Evolutionary conservation across 345 rosid species (phyloP), one percentile per base, ranked within the genome.

Genomic region (Durio zibethinus): DNA sequence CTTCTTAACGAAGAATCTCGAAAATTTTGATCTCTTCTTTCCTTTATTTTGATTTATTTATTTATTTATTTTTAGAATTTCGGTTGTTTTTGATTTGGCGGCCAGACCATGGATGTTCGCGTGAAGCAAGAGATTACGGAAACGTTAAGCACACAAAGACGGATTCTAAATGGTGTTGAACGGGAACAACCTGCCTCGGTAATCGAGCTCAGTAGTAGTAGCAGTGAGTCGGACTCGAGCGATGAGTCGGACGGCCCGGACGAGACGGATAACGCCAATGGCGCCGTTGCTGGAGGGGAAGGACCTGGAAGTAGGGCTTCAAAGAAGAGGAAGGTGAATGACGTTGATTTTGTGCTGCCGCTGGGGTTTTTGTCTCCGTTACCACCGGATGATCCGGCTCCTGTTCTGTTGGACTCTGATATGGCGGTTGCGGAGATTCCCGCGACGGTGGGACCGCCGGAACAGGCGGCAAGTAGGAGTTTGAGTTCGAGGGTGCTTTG

Each of bases 151-250:
- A 9, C 78, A 16, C n/a, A 70, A 45, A 5, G 40, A 35, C 29
- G 81, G 15, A 65, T 29, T 54, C 69, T 29, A 25, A 36, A 66
- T 76, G 72, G 48, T 76, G 10, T 33, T 52, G 81, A 54, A 54
- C 42, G 72, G 2, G 71, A 77, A 11, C 36, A 8, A 9, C 73
- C 84, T 16, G 60, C 60, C 16, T 53, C 88, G 14, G 74, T 89
- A 2, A 86, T 92, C 86, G 88, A 89, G 15, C 90, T 94, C 73
- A 85, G 90, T 57, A 87, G 87, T 50, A 84, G 83, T 59, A 84
- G 90, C 80, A 89, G 90, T 74, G 88, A 88, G 25, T 86, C 87
- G 15, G 94, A 85, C 57, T 75, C 87, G 29, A 90, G 81, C 31
- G 65, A 72, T 7, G 76, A 70, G 18, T 76, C 85, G 16, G 87